Evolutionary conservation across 176 grass and related monocot species (phyloP).

Genomic region (Musa schizocarpa): DNA sequence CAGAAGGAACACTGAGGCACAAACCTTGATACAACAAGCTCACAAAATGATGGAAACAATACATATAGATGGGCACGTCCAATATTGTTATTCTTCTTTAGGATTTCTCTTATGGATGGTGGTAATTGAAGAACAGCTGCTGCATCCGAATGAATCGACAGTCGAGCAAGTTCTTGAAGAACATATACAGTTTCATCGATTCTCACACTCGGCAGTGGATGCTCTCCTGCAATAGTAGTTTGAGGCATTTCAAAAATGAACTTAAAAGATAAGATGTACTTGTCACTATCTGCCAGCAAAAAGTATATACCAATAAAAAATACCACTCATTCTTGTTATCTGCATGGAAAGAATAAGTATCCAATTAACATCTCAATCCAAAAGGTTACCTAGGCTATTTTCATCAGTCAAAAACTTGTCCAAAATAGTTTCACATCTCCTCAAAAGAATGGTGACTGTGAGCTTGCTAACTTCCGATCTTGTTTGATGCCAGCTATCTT

Average conservation of each 20-base stretch:
- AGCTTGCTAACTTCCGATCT: slow-evolving; percentile 66
- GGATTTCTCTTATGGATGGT: slow-evolving; percentile 47
- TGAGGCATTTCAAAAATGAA: background rate
- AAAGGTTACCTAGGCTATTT: slow-evolving; percentile 67
- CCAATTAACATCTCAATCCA: background rate
- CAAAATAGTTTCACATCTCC: slow-evolving; percentile 78
- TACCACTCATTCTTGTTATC: background rate
- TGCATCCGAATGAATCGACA: slow-evolving; percentile 59
- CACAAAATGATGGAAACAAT: slow-evolving; percentile 77
- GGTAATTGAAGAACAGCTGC: slow-evolving; percentile 56
- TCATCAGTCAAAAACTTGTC: slow-evolving; percentile 87
- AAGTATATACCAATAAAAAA: background rate
- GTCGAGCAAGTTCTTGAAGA: slow-evolving; percentile 86
- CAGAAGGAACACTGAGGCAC: slow-evolving; percentile 8
- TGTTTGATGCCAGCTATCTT: slow-evolving; percentile 32
- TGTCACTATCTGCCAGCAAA: background rate
- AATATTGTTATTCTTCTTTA: slow-evolving; percentile 37
- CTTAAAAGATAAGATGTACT: background rate
- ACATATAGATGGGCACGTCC: slow-evolving; percentile 66
- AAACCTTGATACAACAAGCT: slow-evolving; percentile 96
- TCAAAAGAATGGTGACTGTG: slow-evolving; percentile 71
- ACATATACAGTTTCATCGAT: slow-evolving; percentile 74
- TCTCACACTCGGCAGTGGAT: slow-evolving; percentile 64
- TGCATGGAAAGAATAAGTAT: background rate
- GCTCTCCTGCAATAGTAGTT: slow-evolving; percentile 53